These are phyloP conservation scores for Ceratonia siliqua DNA, from an alignment of 306 rosid genomes.

Conservation along the genomic window DNA sequence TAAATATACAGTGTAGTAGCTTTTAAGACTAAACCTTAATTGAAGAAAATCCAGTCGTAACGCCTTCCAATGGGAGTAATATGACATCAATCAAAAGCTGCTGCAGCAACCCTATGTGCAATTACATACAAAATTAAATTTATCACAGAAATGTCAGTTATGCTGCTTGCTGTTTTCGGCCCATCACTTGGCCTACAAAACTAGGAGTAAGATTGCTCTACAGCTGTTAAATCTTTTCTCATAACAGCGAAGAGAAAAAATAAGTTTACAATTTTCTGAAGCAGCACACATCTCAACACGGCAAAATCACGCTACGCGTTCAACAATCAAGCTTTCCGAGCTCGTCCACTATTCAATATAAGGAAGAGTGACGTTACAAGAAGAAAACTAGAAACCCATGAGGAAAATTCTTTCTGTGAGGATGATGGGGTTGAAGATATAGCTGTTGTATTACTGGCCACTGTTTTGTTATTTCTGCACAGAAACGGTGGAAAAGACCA, in stretches of 20 bases:
- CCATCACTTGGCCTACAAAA: conserved; percentile 47
- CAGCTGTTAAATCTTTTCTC: conserved; percentile 22
- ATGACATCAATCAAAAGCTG: too few relatives aligned
- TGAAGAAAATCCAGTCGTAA: too few relatives aligned
- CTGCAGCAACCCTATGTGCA: background rate
- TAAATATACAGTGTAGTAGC: background rate
- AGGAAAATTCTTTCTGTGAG: conserved; percentile 36
- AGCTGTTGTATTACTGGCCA: conserved; percentile 67
- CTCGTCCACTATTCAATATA: conserved; percentile 38
- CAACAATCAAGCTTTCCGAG: conserved; percentile 34
- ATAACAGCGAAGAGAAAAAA: conserved; percentile 24
- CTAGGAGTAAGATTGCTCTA: conserved; percentile 25
- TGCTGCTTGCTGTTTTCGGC: conserved; percentile 15
- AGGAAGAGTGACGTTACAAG: conserved; percentile 33
- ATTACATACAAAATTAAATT: conserved; percentile 28
- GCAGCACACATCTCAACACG: conserved; percentile 37
- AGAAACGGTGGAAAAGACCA: conserved; percentile 23
- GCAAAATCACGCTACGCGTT: conserved; percentile 44
- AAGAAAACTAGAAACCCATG: conserved; percentile 43
- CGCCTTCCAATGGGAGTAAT: too few relatives aligned
- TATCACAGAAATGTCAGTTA: background rate
- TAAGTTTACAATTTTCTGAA: conserved; percentile 31
- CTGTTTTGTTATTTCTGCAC: conserved; percentile 63
- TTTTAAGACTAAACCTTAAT: background rate
- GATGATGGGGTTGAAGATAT: conserved; percentile 55